Evolutionary conservation across 192 early-diverging fungal species (phyloP).

Genomic region (Phlyctochytrium arcticum): DNA sequence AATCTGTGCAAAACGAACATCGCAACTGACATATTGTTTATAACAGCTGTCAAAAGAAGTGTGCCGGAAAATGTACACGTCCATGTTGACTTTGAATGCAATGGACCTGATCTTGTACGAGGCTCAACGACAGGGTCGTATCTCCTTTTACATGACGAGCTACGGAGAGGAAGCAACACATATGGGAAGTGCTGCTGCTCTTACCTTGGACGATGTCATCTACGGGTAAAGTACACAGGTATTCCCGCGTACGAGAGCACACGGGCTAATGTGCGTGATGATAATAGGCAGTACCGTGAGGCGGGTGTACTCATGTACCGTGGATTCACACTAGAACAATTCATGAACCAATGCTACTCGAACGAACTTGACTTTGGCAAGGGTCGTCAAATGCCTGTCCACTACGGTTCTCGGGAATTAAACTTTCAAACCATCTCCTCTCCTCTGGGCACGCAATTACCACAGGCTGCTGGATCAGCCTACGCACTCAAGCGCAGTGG

Average conservation of each 20-base stretch:
- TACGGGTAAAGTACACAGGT: slow-evolving; percentile 62
- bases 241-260: background rate
- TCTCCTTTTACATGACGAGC: slow-evolving; percentile 98
- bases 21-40: background rate
- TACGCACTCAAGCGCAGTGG: slow-evolving; percentile 87
- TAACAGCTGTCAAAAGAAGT: slow-evolving; percentile 69
- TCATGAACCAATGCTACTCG: slow-evolving; percentile 97
- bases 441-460: slow-evolving; percentile 93
- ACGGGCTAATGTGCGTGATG: background rate
- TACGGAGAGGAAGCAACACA: slow-evolving; percentile 95
- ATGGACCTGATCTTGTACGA: slow-evolving; percentile 97
- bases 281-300: slow-evolving; percentile 80
- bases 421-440: slow-evolving; percentile 97
- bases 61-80: slow-evolving; percentile 76
- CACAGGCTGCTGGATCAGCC: slow-evolving; percentile 94
- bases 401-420: slow-evolving; percentile 81
- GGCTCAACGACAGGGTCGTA: slow-evolving; percentile 95
- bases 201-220: slow-evolving; percentile 81
- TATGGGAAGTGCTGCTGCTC: slow-evolving; percentile 85
- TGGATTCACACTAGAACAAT: slow-evolving; percentile 88
- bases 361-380: slow-evolving; percentile 86
- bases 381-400: slow-evolving; percentile 98
- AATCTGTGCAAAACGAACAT: background rate
- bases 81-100: slow-evolving; percentile 83
- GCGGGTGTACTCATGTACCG: slow-evolving; percentile 90